A percentile compares a stretch with the other conserved stretches of the same genome.
Evolutionary conservation across 202 grass and related monocot species (phyloP).

Genomic region (Eragrostis tef): DNA sequence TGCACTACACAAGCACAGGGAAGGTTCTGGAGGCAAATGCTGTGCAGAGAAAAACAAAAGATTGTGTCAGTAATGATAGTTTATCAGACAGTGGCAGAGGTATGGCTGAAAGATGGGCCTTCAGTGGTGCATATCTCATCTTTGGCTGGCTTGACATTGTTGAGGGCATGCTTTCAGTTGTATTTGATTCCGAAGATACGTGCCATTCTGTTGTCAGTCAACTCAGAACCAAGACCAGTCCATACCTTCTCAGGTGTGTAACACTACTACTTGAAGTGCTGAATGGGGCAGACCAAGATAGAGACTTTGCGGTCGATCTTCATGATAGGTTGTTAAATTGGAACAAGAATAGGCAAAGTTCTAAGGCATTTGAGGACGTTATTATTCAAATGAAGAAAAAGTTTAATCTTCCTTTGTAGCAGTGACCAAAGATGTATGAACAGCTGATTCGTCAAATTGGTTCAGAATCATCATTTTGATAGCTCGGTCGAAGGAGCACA

Average conservation of each 20-base stretch:
- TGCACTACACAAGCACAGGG: slow-evolving; percentile 63
- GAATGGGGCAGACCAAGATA: slow-evolving; percentile 41
- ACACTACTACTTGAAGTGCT: slow-evolving; percentile 48
- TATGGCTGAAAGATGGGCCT: slow-evolving; percentile 50
- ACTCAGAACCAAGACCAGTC: slow-evolving; percentile 56
- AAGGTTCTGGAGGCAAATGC: slow-evolving; percentile 53
- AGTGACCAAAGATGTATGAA: slow-evolving; percentile 16
- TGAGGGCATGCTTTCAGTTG: slow-evolving; percentile 60
- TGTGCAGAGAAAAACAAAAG: slow-evolving; percentile 38
- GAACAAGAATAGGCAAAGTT: slow-evolving; percentile 55
- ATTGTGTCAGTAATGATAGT: slow-evolving; percentile 18
- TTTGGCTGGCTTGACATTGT: slow-evolving; percentile 66
- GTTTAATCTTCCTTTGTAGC: slow-evolving; percentile 1
- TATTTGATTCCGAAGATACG: slow-evolving; percentile 66
- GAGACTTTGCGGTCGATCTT: slow-evolving; percentile 61
- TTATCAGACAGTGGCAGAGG: slow-evolving; percentile 32
- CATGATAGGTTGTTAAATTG: slow-evolving; percentile 63
- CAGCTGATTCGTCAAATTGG: neutral
- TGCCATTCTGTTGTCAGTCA: slow-evolving; percentile 56
- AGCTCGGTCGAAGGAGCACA: neutral
- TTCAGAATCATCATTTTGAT: slow-evolving; percentile 11
- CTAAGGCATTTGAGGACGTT: slow-evolving; percentile 64
- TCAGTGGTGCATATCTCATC: slow-evolving; percentile 60
- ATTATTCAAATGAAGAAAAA: slow-evolving; percentile 53
- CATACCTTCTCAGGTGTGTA: slow-evolving; percentile 68